These are phyloP conservation scores for Myxozyma neglecta DNA, from an alignment of 805 yeast species.

Conservation along the genomic window DNA sequence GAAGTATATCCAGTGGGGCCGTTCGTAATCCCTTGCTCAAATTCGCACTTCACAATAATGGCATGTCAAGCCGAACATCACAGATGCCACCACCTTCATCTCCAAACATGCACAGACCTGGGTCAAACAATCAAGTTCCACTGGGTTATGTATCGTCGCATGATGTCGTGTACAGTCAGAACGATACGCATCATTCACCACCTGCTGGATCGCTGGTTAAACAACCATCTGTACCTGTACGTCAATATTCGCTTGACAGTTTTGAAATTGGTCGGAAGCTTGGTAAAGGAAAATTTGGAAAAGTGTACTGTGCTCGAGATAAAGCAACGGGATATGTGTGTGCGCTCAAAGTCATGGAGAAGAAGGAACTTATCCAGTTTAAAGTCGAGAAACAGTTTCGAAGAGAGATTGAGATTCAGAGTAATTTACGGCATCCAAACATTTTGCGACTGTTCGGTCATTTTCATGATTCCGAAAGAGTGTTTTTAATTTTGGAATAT, in stretches of 20 bases:
- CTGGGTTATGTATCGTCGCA: constrained; percentile 23
- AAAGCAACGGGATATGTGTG: constrained; percentile 72
- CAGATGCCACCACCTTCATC: constrained; percentile 31
- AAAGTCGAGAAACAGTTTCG: constrained; percentile 83
- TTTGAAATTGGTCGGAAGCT: constrained; percentile 84
- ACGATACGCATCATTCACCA: constrained; percentile 6
- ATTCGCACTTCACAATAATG: constrained; percentile 26
- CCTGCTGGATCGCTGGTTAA: constrained; percentile 6
- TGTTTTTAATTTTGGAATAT: constrained; percentile 81
- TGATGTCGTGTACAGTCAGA: constrained; percentile 15
- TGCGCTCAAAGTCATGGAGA: constrained; percentile 90
- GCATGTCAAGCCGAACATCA: constrained; percentile 3
- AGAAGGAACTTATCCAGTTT: constrained; percentile 68
- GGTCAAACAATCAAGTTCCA: constrained; percentile 13
- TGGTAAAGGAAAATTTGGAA: constrained; percentile 93
- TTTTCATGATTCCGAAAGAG: constrained; percentile 77
- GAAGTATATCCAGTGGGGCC: constrained; percentile 10
- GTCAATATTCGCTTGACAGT: constrained; percentile 52
- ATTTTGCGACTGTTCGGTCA: constrained; percentile 80
- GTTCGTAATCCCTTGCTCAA: constrained; percentile 30
- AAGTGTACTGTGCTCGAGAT: constrained; percentile 85
- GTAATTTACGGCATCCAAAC: constrained; percentile 72
- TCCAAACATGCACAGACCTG: constrained; percentile 27
- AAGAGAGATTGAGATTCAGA: constrained; percentile 89
- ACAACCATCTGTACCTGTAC: constrained; percentile 14